Evolutionary conservation across 352 stramenopile genomes (phyloP).

Genomic region (Globisporangium emineosum): DNA sequence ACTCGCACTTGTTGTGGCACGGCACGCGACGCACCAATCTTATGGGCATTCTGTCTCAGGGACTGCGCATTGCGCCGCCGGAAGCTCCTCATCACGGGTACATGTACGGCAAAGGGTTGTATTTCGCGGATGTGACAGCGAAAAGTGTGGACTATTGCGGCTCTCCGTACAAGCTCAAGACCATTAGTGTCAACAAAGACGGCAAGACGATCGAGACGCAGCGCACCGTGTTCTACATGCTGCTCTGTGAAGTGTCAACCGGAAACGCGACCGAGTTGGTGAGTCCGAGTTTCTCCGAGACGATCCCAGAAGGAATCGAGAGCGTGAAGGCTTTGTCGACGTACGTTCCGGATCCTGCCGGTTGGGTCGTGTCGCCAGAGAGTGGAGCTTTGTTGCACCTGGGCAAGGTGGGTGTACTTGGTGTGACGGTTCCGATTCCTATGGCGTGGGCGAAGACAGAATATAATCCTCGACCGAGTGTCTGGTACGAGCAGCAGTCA

Average conservation of each 20-base stretch:
- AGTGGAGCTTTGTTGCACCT: constrained; percentile 50
- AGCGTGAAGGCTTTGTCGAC: constrained; percentile 58
- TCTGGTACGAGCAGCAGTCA: constrained; percentile 38
- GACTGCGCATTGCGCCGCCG: constrained; percentile 80
- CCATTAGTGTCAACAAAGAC: constrained; percentile 23
- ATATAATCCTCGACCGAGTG: constrained; percentile 20
- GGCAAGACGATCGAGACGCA: constrained; percentile 39
- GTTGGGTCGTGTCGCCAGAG: constrained; percentile 48
- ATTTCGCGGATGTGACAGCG: constrained; percentile 77
- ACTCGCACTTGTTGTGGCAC: constrained; percentile 80
- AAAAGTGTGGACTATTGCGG: constrained; percentile 82
- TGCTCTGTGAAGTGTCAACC: constrained; percentile 70
- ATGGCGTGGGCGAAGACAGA: constrained; percentile 56
- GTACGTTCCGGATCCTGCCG: constrained; percentile 47
- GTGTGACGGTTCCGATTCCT: constrained; percentile 34
- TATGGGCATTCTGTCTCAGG: constrained; percentile 83
- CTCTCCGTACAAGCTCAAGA: constrained; percentile 42
- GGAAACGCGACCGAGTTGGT: constrained; percentile 39
- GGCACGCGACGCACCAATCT: constrained; percentile 81
- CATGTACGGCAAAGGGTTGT: constrained; percentile 83
- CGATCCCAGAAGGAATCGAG: constrained; percentile 43
- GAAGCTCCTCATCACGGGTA: constrained; percentile 82
- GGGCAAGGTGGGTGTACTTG: constrained; percentile 44
- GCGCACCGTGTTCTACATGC: constrained; percentile 62
- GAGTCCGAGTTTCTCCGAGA: constrained; percentile 28